These are phyloP conservation scores for Phytomonas sp. DNA, from an alignment of 208 protist genomes.

Conservation along the genomic window DNA sequence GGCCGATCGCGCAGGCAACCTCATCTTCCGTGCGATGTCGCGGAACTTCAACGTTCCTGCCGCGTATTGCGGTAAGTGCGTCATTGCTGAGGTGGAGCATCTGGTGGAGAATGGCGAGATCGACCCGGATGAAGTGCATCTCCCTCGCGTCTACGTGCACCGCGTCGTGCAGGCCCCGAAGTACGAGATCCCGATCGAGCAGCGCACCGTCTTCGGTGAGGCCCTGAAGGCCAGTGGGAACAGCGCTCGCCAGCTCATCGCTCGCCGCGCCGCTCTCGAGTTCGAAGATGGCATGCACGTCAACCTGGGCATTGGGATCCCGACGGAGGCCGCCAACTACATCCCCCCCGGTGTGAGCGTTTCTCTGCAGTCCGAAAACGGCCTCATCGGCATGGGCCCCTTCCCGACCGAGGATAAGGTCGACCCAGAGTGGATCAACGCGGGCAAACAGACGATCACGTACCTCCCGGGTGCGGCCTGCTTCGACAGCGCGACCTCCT, in stretches of 20 bases:
- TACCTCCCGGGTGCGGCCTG: slow-evolving; percentile 89
- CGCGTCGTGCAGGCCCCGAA: slow-evolving; percentile 71
- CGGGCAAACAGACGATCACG: slow-evolving; percentile 96
- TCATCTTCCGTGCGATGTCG: slow-evolving; percentile 86
- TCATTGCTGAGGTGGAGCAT: slow-evolving; percentile 95
- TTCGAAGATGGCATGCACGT: slow-evolving; percentile 94
- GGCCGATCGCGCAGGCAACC: slow-evolving; percentile 83
- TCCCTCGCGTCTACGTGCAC: slow-evolving; percentile 93
- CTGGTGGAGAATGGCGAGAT: slow-evolving; percentile 91
- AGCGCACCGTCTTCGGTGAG: slow-evolving; percentile 31
- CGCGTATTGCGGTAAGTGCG: slow-evolving; percentile 83
- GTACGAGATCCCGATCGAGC: slow-evolving; percentile 44
- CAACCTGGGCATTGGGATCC: slow-evolving; percentile 96
- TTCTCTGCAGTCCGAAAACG: slow-evolving; percentile 90
- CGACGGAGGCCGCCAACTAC: slow-evolving; percentile 92
- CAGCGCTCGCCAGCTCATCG: slow-evolving; percentile 81
- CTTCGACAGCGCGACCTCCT: slow-evolving; percentile 91
- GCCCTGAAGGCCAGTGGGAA: slow-evolving; percentile 19
- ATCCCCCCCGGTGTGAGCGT: slow-evolving; percentile 78
- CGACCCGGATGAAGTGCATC: slow-evolving; percentile 91
- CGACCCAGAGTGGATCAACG: slow-evolving; percentile 94
- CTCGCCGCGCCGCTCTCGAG: slow-evolving; percentile 91
- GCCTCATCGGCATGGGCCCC: slow-evolving; percentile 90
- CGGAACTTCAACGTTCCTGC: slow-evolving; percentile 93
- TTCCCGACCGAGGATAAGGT: slow-evolving; percentile 85